phyloP scores from a whole-genome alignment of 306 rosid genomes.

The Trichosanthes cucumerina region DNA sequence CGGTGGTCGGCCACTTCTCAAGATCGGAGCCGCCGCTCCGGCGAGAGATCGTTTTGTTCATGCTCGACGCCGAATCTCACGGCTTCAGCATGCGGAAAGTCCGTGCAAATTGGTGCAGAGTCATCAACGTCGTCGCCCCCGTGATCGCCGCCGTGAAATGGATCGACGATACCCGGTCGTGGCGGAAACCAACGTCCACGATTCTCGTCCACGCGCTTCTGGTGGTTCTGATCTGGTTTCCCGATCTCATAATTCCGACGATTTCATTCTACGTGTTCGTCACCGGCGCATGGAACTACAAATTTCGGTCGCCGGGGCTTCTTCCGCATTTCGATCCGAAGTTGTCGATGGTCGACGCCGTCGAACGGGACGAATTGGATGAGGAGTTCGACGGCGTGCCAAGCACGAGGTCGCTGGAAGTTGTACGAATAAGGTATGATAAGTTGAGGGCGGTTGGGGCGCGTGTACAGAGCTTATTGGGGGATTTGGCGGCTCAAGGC shows the following conservation, averaged over 20 bases:
- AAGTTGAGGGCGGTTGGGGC: constrained; percentile 58
- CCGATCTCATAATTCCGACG: constrained; percentile 64
- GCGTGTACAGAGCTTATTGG: constrained; percentile 60
- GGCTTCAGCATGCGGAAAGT: constrained; percentile 68
- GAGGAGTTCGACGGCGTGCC: constrained; percentile 70
- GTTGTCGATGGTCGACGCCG: constrained; percentile 43
- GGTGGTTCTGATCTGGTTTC: constrained; percentile 73
- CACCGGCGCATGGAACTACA: constrained; percentile 65
- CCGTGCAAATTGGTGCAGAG: constrained; percentile 62
- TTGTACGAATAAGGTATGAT: constrained; percentile 48
- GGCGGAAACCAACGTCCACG: constrained; percentile 74
- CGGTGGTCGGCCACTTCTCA: constrained; percentile 48
- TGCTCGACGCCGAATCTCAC: constrained; percentile 72
- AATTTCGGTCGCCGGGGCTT: constrained; percentile 39
- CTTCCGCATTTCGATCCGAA: constrained; percentile 54
- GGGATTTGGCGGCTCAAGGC: constrained; percentile 68
- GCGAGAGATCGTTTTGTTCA: constrained; percentile 47
- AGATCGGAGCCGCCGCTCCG: constrained; percentile 68
- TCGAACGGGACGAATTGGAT: constrained; percentile 61
- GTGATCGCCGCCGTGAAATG: constrained; percentile 49
- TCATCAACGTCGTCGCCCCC: constrained; percentile 40
- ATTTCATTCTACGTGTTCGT: constrained; percentile 45
- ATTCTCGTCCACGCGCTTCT: constrained; percentile 55
- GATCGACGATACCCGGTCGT: constrained; percentile 66
- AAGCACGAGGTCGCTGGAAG: constrained; percentile 27